These are phyloP conservation scores for Lasiodiplodia theobromae DNA, from an alignment of 2,329 filamentous ascomycete species.

Conservation along the genomic window DNA sequence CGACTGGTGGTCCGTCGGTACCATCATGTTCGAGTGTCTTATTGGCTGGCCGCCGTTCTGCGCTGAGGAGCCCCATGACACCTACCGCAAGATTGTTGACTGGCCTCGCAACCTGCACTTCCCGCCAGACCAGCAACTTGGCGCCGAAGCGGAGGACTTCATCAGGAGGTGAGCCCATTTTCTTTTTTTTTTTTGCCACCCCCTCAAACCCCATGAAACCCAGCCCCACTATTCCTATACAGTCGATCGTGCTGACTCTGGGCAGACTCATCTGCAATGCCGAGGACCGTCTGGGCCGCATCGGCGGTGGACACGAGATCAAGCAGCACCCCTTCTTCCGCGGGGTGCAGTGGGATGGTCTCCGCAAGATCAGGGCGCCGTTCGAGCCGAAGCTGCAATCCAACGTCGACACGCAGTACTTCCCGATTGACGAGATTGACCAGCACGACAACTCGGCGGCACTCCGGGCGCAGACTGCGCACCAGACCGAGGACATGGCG, in stretches of 20 bases:
- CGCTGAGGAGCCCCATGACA: conserved; percentile 95
- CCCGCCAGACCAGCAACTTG: conserved; percentile 90
- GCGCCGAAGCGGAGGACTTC: conserved; percentile 86
- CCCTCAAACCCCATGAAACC: neutral
- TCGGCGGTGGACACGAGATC: conserved; percentile 86
- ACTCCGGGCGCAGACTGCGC: conserved; percentile 80
- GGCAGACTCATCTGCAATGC: conserved; percentile 89
- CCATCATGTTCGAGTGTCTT: conserved; percentile 99
- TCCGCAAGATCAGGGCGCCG: conserved; percentile 90
- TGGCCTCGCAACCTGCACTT: conserved; percentile 97
- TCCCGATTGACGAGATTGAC: conserved; percentile 98
- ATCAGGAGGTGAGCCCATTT: conserved; percentile 75
- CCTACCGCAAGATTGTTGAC: conserved; percentile 98
- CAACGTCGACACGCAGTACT: conserved; percentile 96
- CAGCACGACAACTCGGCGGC: conserved; percentile 92
- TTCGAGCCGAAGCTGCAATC: conserved; percentile 94
- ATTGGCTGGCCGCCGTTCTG: conserved; percentile 99
- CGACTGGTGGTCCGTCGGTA: conserved; percentile 99
- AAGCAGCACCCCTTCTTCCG: conserved; percentile 96
- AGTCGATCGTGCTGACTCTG: conserved; percentile 30
- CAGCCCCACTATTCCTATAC: conserved; percentile 11
- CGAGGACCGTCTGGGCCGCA: conserved; percentile 85
- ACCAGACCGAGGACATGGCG: conserved; percentile 71
- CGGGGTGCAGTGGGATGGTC: conserved; percentile 91
- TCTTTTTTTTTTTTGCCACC: conserved; percentile 30